A percentile compares a stretch with the other conserved stretches of the same genome.
Conservation (phyloP, 2,329 filamentous ascomycete species). For the Rugonectria rugulosa region DNA sequence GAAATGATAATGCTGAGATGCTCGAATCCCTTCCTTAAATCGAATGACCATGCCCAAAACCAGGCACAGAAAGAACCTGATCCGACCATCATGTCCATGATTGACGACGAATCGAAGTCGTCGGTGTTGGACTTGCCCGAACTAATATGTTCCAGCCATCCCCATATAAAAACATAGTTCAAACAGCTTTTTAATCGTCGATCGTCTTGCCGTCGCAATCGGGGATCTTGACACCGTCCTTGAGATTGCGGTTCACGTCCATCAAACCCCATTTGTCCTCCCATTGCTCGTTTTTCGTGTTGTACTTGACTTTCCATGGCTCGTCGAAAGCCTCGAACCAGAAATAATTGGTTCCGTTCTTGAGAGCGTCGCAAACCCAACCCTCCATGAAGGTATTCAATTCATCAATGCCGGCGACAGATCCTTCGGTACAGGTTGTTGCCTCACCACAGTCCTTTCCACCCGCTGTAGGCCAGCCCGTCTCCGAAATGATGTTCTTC, state of each 20-base stretch:
- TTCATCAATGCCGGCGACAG: slow-evolving; percentile 79
- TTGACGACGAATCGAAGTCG: neutral
- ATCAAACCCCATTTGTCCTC: slow-evolving; percentile 96
- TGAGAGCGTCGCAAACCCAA: slow-evolving; percentile 83
- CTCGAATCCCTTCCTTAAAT: neutral
- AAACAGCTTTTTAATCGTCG: slow-evolving; percentile 2
- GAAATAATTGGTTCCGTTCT: slow-evolving; percentile 90
- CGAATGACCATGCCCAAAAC: slow-evolving; percentile 1
- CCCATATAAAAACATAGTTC: neutral
- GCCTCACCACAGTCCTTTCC: slow-evolving; percentile 76
- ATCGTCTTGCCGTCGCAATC: slow-evolving; percentile 82
- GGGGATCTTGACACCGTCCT: slow-evolving; percentile 83
- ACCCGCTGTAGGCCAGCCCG: slow-evolving; percentile 87
- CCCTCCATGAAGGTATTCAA: slow-evolving; percentile 87
- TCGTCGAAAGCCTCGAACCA: slow-evolving; percentile 99
- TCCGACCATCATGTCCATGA: neutral
- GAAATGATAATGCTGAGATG: neutral
- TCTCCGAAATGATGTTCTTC: slow-evolving; percentile 86
- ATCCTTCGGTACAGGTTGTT: slow-evolving; percentile 67
- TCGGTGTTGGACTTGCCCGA: neutral
- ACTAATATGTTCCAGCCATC: neutral
- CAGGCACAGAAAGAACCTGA: neutral
- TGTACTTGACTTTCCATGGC: slow-evolving; percentile 87
- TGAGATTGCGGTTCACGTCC: slow-evolving; percentile 84
- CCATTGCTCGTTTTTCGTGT: slow-evolving; percentile 76